Percentiles rank a stretch among this genome's conserved stretches.
Conservation (phyloP, 805 yeast genomes). For the Candida montana region DNA sequence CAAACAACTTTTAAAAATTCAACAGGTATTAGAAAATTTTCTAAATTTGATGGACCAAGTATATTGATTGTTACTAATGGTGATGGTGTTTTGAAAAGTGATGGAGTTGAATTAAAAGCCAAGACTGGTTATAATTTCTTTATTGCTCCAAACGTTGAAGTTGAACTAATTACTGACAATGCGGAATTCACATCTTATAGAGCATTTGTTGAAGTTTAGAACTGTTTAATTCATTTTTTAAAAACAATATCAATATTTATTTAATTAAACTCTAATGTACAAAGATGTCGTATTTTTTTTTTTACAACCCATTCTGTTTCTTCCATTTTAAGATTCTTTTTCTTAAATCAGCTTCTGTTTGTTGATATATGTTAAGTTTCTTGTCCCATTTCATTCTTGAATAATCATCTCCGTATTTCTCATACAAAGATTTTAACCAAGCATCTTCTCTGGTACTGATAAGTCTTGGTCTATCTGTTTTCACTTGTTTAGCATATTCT, state of each 20-base stretch:
- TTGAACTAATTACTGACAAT: slow-evolving; percentile 52
- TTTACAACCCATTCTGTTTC: slow-evolving; percentile 30
- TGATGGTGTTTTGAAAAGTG: slow-evolving; percentile 49
- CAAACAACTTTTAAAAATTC: slow-evolving; percentile 59
- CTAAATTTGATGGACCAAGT: slow-evolving; percentile 79
- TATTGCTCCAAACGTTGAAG: slow-evolving; percentile 69
- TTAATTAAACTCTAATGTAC: slow-evolving; percentile 5
- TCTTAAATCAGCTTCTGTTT: slow-evolving; percentile 77
- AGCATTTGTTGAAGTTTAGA: slow-evolving; percentile 73
- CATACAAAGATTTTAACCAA: slow-evolving; percentile 61
- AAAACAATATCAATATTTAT: background rate
- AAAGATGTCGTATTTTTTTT: background rate
- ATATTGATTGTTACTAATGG: slow-evolving; percentile 83
- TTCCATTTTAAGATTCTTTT: slow-evolving; percentile 71
- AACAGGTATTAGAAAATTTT: slow-evolving; percentile 49
- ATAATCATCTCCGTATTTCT: slow-evolving; percentile 83
- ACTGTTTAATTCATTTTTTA: too few species aligned
- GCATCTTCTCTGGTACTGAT: slow-evolving; percentile 70
- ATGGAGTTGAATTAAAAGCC: slow-evolving; percentile 39
- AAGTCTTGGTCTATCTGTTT: slow-evolving; percentile 40
- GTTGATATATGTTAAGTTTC: slow-evolving; percentile 77
- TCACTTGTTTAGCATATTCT: slow-evolving; percentile 42
- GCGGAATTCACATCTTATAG: slow-evolving; percentile 73
- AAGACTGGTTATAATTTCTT: slow-evolving; percentile 78
- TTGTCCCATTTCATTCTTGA: slow-evolving; percentile 90